phyloP scores from a whole-genome alignment of 2,329 filamentous ascomycete genomes.

The Stachybotrys chlorohalonatus region DNA sequence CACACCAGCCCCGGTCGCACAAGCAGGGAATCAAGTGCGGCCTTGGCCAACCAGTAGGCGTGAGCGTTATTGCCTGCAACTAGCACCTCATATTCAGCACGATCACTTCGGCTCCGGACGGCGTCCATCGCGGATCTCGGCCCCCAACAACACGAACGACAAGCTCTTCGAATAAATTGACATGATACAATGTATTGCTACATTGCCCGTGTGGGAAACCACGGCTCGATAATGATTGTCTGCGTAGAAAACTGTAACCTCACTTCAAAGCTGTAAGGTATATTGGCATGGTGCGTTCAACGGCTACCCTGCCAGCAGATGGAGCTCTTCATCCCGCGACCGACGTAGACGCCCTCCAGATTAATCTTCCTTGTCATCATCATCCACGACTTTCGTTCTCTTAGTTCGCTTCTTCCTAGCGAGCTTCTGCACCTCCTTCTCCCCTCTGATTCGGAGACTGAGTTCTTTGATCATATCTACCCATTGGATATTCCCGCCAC shows the following conservation, averaged over 20 bases:
- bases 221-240: too few species aligned
- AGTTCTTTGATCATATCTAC: constrained; percentile 73
- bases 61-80: not conserved
- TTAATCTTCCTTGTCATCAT: not conserved
- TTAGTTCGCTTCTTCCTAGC: constrained; percentile 39
- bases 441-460: constrained; percentile 61
- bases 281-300: too few species aligned
- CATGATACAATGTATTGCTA: too few species aligned
- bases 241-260: too few species aligned
- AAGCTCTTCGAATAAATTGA: too few species aligned
- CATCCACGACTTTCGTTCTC: constrained; percentile 7
- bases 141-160: too few species aligned
- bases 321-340: too few species aligned
- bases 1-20: not conserved
- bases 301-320: too few species aligned
- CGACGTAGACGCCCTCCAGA: not conserved
- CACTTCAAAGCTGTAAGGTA: too few species aligned
- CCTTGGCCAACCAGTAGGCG: not conserved
- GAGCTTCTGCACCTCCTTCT: constrained; percentile 60
- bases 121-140: too few species aligned
- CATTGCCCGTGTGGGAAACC: too few species aligned
- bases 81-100: not conserved
- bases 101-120: not conserved
- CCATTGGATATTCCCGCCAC: constrained; percentile 58
- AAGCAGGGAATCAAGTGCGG: not conserved